Evolutionary conservation across 2,329 filamentous ascomycete genomes (phyloP), one percentile per base, ranked within the genome.

Genomic region (Fusarium hainanense): DNA sequence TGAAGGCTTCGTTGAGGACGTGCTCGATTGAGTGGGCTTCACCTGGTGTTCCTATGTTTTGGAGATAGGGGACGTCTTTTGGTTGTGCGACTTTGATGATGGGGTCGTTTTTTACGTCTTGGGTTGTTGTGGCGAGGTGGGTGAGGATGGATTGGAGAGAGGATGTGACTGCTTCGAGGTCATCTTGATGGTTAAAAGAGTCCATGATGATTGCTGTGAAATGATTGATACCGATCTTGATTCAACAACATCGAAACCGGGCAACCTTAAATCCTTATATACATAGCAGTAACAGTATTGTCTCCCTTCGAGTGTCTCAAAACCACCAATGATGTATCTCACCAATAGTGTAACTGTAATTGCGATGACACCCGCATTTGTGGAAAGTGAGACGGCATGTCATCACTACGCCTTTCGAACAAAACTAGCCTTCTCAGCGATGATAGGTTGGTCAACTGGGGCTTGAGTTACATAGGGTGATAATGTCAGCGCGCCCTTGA

Each of bases 21-120:
- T 68, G 63, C 2, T 63, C 49, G 27, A 68, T 58, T 16, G 58
- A 54, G 12, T 68, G 64, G 0, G 52, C 58, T 28, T 51, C 20
- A 3, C 65, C 63, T 2, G 65, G 63, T 3, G 58, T 64, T 27
- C 63, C 58, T 58, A 68, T 54, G 2, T 48, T 30, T 43, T 25
- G 40, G 14, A 68, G 63, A 7, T 52, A 55, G 6, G 63, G 65
- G 5, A 68, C n/a, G 4, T 68, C 63, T 10, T 49, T 27, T 4
- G 63, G 52, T 13, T 68, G 58, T 8, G 58, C 65, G 23, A 68
- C 52, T 48, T 68, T 68, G 43, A 68, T 68, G 13, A 68, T 68
- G 3, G 49, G 52, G 40, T 68, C 65, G 7, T 55, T 14, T 21
- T 54, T 20, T 0, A 68, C 63, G 18, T 68, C 21, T 30, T 68